Evolutionary conservation across 2,329 filamentous ascomycete species (phyloP), one percentile per base, ranked within the genome.

Genomic region (Tolypocladium paradoxum): DNA sequence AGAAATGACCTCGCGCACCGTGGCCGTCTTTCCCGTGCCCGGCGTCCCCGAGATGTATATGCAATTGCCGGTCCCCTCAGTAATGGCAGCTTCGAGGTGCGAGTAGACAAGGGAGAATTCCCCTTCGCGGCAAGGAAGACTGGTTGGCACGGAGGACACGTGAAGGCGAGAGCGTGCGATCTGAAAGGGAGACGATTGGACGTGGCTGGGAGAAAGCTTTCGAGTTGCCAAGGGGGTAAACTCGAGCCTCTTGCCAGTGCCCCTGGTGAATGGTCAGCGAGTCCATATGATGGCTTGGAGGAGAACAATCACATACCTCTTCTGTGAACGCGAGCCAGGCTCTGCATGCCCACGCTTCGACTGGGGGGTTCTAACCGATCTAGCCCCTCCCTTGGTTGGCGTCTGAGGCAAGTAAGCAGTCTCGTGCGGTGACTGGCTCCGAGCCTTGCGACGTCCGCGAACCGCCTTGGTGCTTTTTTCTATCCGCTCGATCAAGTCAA

Each of bases 11-110:
- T 99, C 93, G 48, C 93, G 87, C 11, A 99, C 93, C 0, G 95
- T 99, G 14, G 93, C 93, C 1, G 93, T 99, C 69, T 99, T 99
- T 33, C 93, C 93, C 0, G 93, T 99, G 8, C 95, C 93, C 0
- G 95, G 93, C 0, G 92, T 97, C n/a, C 93, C 93, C 0, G 93
- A 97, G 55, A 99, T 99, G 71, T 99, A 99, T 65, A 99, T 97
- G 68, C 95, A 99, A 33, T 92, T 88, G 16, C 95, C 95, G 2
- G 87, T 88, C 20, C 92, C 93, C 60, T 96, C 92, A 16, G 87
- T 87, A 64, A 99, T 99, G 51, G 95, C 93, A 8, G 90, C 87
- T 65, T 96, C 91, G 35, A 99, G 83, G 67, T 97, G 90, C 5
- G 88, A 88, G 65, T 97, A 96, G 7, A 99, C 93, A 2, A 88